Evolutionary conservation across 768 basidiomycete genomes (phyloP).

Genomic region (Termitomyces sp.): DNA sequence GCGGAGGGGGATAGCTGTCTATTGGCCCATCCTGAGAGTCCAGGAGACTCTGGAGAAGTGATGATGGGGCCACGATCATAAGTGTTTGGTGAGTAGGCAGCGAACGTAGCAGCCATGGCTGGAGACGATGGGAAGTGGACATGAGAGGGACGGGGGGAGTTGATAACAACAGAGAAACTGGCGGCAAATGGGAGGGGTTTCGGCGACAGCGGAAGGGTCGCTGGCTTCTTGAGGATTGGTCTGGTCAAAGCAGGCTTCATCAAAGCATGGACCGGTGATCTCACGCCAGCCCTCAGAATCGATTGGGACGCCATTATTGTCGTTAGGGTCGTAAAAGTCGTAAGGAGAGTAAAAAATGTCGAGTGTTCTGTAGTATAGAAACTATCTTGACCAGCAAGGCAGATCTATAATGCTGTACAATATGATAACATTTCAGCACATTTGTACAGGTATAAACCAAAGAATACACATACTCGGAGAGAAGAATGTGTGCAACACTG

Average conservation of each 20-base stretch:
- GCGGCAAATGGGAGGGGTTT: constrained; percentile 24
- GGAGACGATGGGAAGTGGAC: constrained; percentile 70
- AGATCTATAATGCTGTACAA: constrained; percentile 20
- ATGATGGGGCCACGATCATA: constrained; percentile 67
- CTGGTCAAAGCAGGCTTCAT: constrained; percentile 23
- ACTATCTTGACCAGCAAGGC: constrained; percentile 48
- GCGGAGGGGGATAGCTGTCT: constrained; percentile 36
- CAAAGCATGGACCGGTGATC: constrained; percentile 27
- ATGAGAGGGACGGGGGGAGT: constrained; percentile 36
- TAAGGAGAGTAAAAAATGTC: constrained; percentile 8
- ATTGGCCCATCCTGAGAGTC: constrained; percentile 52
- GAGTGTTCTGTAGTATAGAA: constrained; percentile 26
- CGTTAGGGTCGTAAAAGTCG: constrained; percentile 20
- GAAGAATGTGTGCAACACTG: constrained; percentile 13
- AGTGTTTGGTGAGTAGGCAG: constrained; percentile 50
- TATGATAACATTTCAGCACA: neutral
- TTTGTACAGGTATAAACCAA: neutral
- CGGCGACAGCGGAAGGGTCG: constrained; percentile 33
- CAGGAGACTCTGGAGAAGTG: constrained; percentile 52
- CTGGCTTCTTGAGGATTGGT: constrained; percentile 39
- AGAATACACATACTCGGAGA: neutral
- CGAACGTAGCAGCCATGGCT: constrained; percentile 48
- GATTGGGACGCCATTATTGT: constrained; percentile 34
- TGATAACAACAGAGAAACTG: constrained; percentile 28
- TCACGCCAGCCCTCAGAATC: constrained; percentile 30